Base-by-base conservation (phyloP, 495 filamentous ascomycete species). In the Aspergillus egyptiacus region DNA sequence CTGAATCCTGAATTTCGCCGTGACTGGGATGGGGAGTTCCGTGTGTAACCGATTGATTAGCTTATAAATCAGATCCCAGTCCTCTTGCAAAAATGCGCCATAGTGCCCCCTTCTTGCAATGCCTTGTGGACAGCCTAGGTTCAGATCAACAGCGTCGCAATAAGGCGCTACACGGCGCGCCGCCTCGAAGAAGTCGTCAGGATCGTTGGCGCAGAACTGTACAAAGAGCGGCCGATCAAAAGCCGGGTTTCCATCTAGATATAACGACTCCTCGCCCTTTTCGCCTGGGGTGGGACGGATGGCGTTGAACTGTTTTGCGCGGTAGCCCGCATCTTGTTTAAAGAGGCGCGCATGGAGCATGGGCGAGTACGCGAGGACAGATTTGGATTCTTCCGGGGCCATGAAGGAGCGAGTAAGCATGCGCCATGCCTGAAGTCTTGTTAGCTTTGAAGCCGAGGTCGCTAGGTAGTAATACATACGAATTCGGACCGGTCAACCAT, bases 401-500 rank as follows among this genome's bases (percentile, higher is more conserved):
- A 95, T 81, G 72, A 91, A 96, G 22, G 90, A 95, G 63, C 91
- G 83, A 43, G 87, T 86, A 54, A 97, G 82, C 76, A 95, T 83
- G 53, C 93, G 87, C 93, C 93, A 96, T 59, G 90, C 91, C 90
- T 95, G 35, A 17, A 38, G 18, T 13, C 2, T 20, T 6, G 48
- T 72, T 37, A 63, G 63, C 49, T 23, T 35, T 48, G 14, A 4
- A 17, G 14, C 2, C 22, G 7, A 28, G 17, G 15, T 11, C 8
- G 34, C 27, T 27, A 3, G 1, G 27, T 17, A 37, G 35, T 22
- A 53, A 47, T 46, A 72, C 84, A 51, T 74, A 96, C 91, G 71
- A 96, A 95, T 72, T 98, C 94, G 3, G 89, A 95, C 61, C 96
- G 86, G 55, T 97, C 93, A 17, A 99, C 93, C 93, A 99, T 99